A percentile compares a stretch with the other conserved stretches of the same genome.
Conservation (phyloP, 176 grass and related monocot genomes). For the Poa pratensis region DNA sequence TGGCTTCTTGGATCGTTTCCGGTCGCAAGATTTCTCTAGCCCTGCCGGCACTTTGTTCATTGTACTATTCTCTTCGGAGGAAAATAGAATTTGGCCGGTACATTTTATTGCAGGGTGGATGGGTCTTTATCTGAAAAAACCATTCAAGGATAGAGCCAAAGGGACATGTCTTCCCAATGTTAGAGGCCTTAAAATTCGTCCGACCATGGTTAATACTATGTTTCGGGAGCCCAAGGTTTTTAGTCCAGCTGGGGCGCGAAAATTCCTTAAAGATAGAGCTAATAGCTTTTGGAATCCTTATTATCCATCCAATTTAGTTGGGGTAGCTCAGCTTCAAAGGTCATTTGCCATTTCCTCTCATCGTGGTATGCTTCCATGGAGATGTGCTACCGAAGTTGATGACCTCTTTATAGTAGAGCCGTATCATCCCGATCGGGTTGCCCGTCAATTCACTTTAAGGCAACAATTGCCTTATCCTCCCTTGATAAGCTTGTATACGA, state of each 20-base stretch:
- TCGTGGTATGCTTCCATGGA: background rate
- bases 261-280: background rate
- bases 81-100: too few relatives aligned
- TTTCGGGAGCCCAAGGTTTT: background rate
- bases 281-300: background rate
- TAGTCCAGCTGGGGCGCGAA: background rate
- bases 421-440: background rate
- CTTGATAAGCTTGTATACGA: background rate
- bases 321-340: background rate
- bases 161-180: background rate
- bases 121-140: too few relatives aligned
- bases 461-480: background rate
- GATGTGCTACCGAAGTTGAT: background rate
- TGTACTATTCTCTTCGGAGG: too few relatives aligned
- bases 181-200: background rate
- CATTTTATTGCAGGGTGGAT: too few relatives aligned
- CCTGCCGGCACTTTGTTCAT: too few relatives aligned
- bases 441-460: background rate
- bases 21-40: too few relatives aligned
- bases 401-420: background rate
- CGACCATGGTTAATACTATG: background rate
- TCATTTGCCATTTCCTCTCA: background rate
- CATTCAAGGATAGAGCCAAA: background rate
- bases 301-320: background rate
- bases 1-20: too few relatives aligned